Base-by-base conservation (phyloP, 2,329 filamentous ascomycete species). In the Scytalidium sp. region DNA sequence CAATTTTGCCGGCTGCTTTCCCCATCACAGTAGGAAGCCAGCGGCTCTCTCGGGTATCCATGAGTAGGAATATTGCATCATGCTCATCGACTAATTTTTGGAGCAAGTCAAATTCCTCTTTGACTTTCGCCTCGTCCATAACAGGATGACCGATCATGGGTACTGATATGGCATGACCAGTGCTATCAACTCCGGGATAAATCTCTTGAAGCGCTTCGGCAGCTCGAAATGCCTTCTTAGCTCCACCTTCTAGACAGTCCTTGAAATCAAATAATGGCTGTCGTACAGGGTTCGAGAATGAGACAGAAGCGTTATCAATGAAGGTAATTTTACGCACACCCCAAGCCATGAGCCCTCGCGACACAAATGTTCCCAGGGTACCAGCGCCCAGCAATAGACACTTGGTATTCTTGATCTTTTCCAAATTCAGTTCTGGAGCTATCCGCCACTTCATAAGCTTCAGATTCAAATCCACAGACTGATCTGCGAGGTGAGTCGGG, bases 401-500 rank as follows among this genome's bases (percentile, higher is more conserved):
- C 64, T 85, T 96, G 3, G 90, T 93, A 50, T 86, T 81, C 64
- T 96, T 97, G 65, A 97, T 92, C 23, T 81, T 81, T 23, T 97
- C 91, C 9, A 99, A 80, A 64, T 97, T 81, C 39, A 99, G 79
- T 45, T 85, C 85, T 0, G 94, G 94, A 7, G 91, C 90, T 61
- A 99, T 90, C 36, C 94, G 85, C 94, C 94, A 99, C 72, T 97
- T 99, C 85, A 99, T 99, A 50, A 99, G 79, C 70, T 97, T 97
- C 52, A 97, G 76, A 63, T 99, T 99, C 51, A 99, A 78, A 63
- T 99, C 94, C 9, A 97, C 93, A 1, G 92, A 91, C 66, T 96
- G 91, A 64, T 97, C 92, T 19, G 94, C 94, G 17, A 97, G 75
- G 62, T 85, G 85, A 27, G 80, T 75, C 6, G 94, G 93, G 64